These are phyloP conservation scores for Hansfordia pulvinata DNA, from an alignment of 2,329 filamentous ascomycete genomes.

Conservation along the genomic window DNA sequence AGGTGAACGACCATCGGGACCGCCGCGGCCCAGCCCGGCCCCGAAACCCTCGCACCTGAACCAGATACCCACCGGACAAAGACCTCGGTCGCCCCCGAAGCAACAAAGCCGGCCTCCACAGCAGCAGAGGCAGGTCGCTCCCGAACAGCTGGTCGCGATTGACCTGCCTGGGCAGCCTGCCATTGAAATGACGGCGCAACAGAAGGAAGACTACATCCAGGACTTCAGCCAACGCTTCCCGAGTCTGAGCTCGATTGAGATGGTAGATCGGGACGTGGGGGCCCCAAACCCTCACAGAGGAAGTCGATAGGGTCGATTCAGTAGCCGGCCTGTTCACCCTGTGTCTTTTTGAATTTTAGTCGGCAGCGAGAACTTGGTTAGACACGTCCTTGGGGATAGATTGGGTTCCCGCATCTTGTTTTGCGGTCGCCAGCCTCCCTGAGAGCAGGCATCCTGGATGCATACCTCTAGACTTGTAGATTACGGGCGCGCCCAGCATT, in stretches of 20 bases:
- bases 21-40: slow-evolving; percentile 36
- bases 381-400: too few species aligned
- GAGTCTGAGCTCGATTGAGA: slow-evolving; percentile 71
- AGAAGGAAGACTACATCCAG: slow-evolving; percentile 51
- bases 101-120: slow-evolving; percentile 11
- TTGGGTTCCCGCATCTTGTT: too few species aligned
- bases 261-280: slow-evolving; percentile 59
- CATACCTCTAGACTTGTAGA: too few species aligned
- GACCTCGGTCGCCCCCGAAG: slow-evolving; percentile 31
- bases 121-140: slow-evolving; percentile 11
- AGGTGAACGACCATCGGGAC: slow-evolving; percentile 14
- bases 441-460: too few species aligned
- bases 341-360: too few species aligned
- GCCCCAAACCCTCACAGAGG: too few species aligned
- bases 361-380: too few species aligned
- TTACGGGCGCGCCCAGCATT: too few species aligned
- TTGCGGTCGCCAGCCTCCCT: too few species aligned
- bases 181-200: slow-evolving; percentile 39
- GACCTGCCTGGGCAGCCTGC: slow-evolving; percentile 33
- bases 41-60: slow-evolving; percentile 51
- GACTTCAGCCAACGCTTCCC: slow-evolving; percentile 80
- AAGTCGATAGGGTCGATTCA: too few species aligned
- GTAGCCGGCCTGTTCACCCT: too few species aligned
- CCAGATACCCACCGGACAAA: slow-evolving; percentile 31
- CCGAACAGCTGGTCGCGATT: slow-evolving; percentile 27